Evolutionary conservation across 352 stramenopile species (phyloP), one percentile per base, ranked within the genome.

Genomic region (Blastocystis sp.): DNA sequence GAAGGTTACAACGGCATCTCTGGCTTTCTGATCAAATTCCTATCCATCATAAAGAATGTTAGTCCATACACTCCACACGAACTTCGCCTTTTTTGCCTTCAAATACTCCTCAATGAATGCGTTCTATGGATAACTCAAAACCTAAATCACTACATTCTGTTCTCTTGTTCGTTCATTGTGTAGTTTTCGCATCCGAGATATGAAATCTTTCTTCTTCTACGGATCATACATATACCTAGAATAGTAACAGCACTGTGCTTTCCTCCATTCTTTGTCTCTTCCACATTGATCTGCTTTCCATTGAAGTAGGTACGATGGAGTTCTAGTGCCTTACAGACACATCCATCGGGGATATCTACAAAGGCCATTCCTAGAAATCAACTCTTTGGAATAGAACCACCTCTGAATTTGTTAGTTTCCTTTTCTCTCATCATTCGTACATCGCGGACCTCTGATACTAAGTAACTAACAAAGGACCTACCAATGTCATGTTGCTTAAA

Each of bases 251-350:
- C 66, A 27, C 66, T 78, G 66, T 85, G 54, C 74, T 85, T 85
- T n/a, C 74, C 74, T 5, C 74, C 74, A 81, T 85, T 56, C 74
- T 75, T 85, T 39, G 74, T 85, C 59, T 85, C 74, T 78, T 85
- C 74, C 54, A 85, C 59, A 81, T 85, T 85, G 59, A 85, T 85
- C 54, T 46, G 29, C 16, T 56, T 49, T 7, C 74, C 74, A 24
- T 85, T 85, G 42, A 85, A 85, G 52, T 75, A 85, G 19, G 74
- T 85, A 35, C 35, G n/a, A 43, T 85, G 74, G 6, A 85, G 59
- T 58, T 85, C 71, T 24, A 85, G 51, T 14, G 59, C 59, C 52
- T 85, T 85, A 35, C 74, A 85, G 7, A 85, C 74, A 14, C 35
- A 75, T 29, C 74, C 74, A n/a, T 67, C 74, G 0, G 59, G 74